Percentiles rank a stretch among this genome's conserved stretches.
Conservation (phyloP, 805 yeast species). For the Yamadazyma sp. region DNA sequence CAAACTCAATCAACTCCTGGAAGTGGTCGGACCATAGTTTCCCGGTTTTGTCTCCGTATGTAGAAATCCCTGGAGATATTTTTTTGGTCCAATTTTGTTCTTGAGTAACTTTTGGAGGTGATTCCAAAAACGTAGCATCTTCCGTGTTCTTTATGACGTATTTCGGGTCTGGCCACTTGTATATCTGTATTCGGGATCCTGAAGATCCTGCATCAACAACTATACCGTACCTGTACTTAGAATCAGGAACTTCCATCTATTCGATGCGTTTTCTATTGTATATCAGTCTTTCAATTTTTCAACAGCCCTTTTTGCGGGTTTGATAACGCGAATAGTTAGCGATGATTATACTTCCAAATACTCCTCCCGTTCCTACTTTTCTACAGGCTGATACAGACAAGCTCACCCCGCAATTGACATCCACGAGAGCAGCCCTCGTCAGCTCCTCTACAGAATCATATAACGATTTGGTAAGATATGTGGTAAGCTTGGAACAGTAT, state of each 20-base stretch:
- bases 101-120: conserved; percentile 69
- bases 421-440: conserved; percentile 10
- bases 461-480: conserved; percentile 25
- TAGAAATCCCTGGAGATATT: conserved; percentile 82
- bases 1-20: conserved; percentile 61
- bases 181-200: conserved; percentile 86
- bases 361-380: conserved; percentile 12
- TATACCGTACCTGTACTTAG: conserved; percentile 61
- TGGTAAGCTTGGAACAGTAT: conserved; percentile 34
- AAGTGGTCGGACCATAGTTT: conserved; percentile 74
- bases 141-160: conserved; percentile 17
- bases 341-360: conserved; percentile 17
- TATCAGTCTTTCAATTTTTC: conserved; percentile 3
- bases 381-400: conserved; percentile 5
- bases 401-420: conserved; percentile 8
- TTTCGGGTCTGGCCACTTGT: conserved; percentile 65
- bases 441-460: conserved; percentile 14
- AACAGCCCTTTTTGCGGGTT: too few relatives aligned
- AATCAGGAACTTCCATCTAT: conserved; percentile 15
- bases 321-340: conserved; percentile 1
- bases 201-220: conserved; percentile 95
- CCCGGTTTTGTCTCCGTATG: conserved; percentile 51
- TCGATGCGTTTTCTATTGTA: too few relatives aligned
- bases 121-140: conserved; percentile 37
- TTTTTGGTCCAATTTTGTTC: conserved; percentile 69